Conservation (phyloP, 108 stramenopile species). For the Aureococcus anophagefferens region DNA sequence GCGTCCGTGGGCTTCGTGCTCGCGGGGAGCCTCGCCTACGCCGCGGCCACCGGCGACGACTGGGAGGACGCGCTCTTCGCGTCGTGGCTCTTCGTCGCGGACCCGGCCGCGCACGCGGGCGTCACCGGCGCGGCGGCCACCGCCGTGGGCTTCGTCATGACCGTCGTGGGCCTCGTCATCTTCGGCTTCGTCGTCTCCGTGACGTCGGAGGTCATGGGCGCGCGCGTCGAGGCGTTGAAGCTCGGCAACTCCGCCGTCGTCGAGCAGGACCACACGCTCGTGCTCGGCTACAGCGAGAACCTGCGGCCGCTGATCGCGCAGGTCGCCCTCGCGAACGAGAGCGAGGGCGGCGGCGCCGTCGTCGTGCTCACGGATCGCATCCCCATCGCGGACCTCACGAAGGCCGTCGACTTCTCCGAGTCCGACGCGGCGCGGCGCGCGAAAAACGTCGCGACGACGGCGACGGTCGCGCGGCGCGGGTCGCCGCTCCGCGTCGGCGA, state of each 20-base stretch:
- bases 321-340: constrained; percentile 39
- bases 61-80: too few relatives aligned
- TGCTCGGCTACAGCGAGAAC: constrained; percentile 41
- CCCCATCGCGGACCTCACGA: constrained; percentile 7
- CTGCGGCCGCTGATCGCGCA: constrained; percentile 35
- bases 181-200: constrained; percentile 45
- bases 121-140: constrained; percentile 13
- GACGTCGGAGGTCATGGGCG: constrained; percentile 32
- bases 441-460: too few relatives aligned
- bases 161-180: constrained; percentile 38
- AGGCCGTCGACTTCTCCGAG: too few relatives aligned
- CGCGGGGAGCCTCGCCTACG: too few relatives aligned
- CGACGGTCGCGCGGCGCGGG: too few relatives aligned
- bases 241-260: constrained; percentile 37
- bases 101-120: constrained; percentile 44
- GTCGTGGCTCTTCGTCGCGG: too few relatives aligned
- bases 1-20: too few relatives aligned
- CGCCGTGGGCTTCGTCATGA: constrained; percentile 29
- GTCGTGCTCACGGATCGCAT: constrained; percentile 26
- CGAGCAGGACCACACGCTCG: constrained; percentile 35
- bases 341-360: constrained; percentile 37
- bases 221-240: constrained; percentile 36
- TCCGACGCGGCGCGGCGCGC: too few relatives aligned
- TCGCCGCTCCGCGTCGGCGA: too few relatives aligned
- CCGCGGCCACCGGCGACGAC: too few relatives aligned